Percentiles rank a stretch among this genome's conserved stretches.
Evolutionary conservation across 345 rosid genomes (phyloP).

Genomic region (Chamaenerion angustifolium): DNA sequence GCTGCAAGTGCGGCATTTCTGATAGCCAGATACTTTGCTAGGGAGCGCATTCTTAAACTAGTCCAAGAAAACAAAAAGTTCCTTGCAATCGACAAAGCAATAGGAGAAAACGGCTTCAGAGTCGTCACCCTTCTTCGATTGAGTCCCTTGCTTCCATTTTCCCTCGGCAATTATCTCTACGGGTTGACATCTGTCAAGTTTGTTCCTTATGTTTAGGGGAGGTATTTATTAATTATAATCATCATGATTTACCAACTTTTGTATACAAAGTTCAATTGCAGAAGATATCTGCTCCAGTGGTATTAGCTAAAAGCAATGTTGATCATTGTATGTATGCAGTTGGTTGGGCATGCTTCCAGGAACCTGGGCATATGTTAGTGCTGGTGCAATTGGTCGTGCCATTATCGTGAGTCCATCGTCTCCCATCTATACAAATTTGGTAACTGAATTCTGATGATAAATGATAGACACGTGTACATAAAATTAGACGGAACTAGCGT

Average conservation of each 20-base stretch:
- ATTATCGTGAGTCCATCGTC: slow-evolving; percentile 53
- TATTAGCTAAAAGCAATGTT: slow-evolving; percentile 9
- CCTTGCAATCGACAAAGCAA: slow-evolving; percentile 93
- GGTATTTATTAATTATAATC: slow-evolving; percentile 34
- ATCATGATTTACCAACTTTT: background rate
- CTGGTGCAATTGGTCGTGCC: slow-evolving; percentile 91
- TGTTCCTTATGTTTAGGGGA: slow-evolving; percentile 76
- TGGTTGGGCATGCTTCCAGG: slow-evolving; percentile 99
- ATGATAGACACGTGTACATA: no score
- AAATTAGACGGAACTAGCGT: no score
- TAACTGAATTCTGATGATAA: no score
- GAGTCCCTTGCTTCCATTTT: slow-evolving; percentile 95
- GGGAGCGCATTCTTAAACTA: slow-evolving; percentile 83
- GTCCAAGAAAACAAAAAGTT: slow-evolving; percentile 94
- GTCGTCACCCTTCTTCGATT: slow-evolving; percentile 87
- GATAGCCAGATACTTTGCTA: slow-evolving; percentile 94
- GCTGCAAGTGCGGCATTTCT: slow-evolving; percentile 91
- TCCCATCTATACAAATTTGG: no score
- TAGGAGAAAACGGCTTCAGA: slow-evolving; percentile 88
- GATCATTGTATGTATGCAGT: slow-evolving; percentile 34
- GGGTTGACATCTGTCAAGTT: slow-evolving; percentile 95
- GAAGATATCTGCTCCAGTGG: background rate
- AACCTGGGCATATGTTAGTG: slow-evolving; percentile 96
- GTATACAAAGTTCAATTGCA: background rate
- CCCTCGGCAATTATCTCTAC: slow-evolving; percentile 84